Percentiles rank a stretch among this genome's conserved stretches.
Evolutionary conservation across 2,329 filamentous ascomycete species (phyloP).

Genomic region (Ophiosphaerella herpotricha): DNA sequence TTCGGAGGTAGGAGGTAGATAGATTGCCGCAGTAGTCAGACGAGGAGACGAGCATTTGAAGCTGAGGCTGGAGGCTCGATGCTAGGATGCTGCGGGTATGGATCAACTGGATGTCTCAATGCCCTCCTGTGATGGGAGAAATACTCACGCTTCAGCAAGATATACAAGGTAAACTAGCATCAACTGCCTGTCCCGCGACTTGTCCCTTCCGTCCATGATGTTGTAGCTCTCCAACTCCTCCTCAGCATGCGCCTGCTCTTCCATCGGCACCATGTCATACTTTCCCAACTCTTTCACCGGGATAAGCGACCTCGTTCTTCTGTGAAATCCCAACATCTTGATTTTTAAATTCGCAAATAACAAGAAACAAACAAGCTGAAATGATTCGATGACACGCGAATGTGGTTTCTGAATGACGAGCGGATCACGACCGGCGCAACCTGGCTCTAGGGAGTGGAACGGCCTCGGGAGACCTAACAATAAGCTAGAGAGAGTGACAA

Average conservation of each 20-base stretch:
- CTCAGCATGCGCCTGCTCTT: slow-evolving; percentile 31
- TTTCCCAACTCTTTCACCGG: slow-evolving; percentile 50
- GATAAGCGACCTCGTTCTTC: slow-evolving; percentile 49
- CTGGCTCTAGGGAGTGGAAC: slow-evolving; percentile 36
- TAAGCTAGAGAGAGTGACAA: slow-evolving; percentile 38
- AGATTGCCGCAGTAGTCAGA: slow-evolving; percentile 51
- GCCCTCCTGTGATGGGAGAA: neutral
- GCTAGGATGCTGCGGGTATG: slow-evolving; percentile 48
- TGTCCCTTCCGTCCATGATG: slow-evolving; percentile 19
- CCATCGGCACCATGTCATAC: slow-evolving; percentile 46
- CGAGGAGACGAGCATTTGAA: slow-evolving; percentile 52
- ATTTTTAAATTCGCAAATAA: slow-evolving; percentile 7
- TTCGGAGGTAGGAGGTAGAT: slow-evolving; percentile 52
- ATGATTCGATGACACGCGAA: slow-evolving; percentile 13
- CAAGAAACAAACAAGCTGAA: slow-evolving; percentile 4
- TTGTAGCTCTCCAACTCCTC: slow-evolving; percentile 34
- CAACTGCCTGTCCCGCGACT: slow-evolving; percentile 42
- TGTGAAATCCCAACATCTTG: slow-evolving; percentile 52
- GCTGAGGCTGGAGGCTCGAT: slow-evolving; percentile 53
- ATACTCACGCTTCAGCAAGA: slow-evolving; percentile 52
- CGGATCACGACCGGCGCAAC: slow-evolving; percentile 34
- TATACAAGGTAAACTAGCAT: slow-evolving; percentile 53
- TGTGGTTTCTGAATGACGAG: slow-evolving; percentile 10
- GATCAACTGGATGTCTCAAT: neutral
- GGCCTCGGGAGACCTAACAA: slow-evolving; percentile 30